Base-by-base conservation (phyloP, 352 stramenopile genomes). In the Phytophthora sp. region DNA sequence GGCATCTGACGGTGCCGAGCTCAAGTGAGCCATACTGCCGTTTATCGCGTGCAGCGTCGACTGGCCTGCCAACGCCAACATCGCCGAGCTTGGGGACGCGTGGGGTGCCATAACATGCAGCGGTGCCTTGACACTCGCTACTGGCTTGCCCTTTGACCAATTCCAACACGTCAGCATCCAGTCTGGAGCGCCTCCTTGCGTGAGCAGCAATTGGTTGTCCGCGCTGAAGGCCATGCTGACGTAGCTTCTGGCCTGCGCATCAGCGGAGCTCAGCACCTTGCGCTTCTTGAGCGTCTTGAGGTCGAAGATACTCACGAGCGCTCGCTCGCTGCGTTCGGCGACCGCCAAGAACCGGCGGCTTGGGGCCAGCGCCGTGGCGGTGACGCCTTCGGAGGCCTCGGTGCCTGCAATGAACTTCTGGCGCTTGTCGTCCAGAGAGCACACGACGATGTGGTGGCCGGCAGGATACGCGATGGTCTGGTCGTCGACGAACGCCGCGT, bases 161-260 rank as follows among this genome's bases (percentile, higher is more conserved):
- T 96, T 95, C 92, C 92, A 98, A 55, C 87, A 88, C 39, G 92
- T 91, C 26, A 98, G 75, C 37, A 87, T 93, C 89, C 88, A 96
- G 68, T 96, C 86, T 4, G 88, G 87, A 1, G 76, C 72, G 6
- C 87, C 91, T 35, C 88, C 87, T 48, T 98, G 88, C 2, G 92
- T 91, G 5, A 98, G 63, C n/a, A 98, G 69, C 13, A 97, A 66
- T 73, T 97, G 84, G 17, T 93, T 95, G 65, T 98, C 91, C 21
- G 86, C 81, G 34, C 86, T 96, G 62, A 97, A 98, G 51, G 88
- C 82, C 68, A 97, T 81, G 49, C 75, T 91, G 37, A 97, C 84
- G 52, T 84, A 94, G 39, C 62, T 84, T 24, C 73, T 74, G 28
- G 74, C 76, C 32, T 91, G 67, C 7, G 72, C 74, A 62, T 98